Base-by-base conservation (phyloP, 768 basidiomycete genomes). In the Mrakia blollopis region DNA sequence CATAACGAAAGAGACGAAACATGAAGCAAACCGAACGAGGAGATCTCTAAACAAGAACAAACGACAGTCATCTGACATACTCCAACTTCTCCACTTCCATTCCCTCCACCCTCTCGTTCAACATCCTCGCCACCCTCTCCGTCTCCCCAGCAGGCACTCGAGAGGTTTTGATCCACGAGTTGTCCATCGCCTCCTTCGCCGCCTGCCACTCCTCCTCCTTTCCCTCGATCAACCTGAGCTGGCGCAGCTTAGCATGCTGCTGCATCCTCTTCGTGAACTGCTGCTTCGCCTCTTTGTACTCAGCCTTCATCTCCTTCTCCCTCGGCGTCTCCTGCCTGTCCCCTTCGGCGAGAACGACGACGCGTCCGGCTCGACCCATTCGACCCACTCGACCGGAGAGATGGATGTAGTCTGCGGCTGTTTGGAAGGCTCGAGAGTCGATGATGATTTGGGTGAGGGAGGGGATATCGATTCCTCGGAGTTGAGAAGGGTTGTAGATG, bases 401-500 rank as follows among this genome's bases (percentile, higher is more conserved):
- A 30, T 68, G 65, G 65, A 68, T 41, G 65, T 68, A 68, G 65
- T 2, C 3, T 9, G 11, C 11, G 23, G 35, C 35, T 39, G 65
- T 25, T 23, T 1, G 1, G 65, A 44, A 16, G 35, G 65, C 35
- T 35, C 5, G 16, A 9, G 65, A 68, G 39, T 37, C 32, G 65
- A 68, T 21, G 37, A 68, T 21, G 65, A 37, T 6, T 7, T 35
- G 35, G 35, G 65, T 68, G 35, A 68, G 65, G 25, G 35, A 39
- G 39, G 65, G 65, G 39, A 68, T 68, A 39, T 68, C 65, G 65
- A 68, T 68, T 11, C 65, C 65, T 18, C 65, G 65, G 65, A 68
- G 65, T 37, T 68, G 65, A 10, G 35, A 41, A 18, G 65, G 35
- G 25, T 0, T 8, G 65, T 68, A 68, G 65, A 68, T 39, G 65